A percentile compares a stretch with the other conserved stretches of the same genome.
phyloP scores from a whole-genome alignment of 2,329 filamentous ascomycete genomes.

The Amphichorda felina region DNA sequence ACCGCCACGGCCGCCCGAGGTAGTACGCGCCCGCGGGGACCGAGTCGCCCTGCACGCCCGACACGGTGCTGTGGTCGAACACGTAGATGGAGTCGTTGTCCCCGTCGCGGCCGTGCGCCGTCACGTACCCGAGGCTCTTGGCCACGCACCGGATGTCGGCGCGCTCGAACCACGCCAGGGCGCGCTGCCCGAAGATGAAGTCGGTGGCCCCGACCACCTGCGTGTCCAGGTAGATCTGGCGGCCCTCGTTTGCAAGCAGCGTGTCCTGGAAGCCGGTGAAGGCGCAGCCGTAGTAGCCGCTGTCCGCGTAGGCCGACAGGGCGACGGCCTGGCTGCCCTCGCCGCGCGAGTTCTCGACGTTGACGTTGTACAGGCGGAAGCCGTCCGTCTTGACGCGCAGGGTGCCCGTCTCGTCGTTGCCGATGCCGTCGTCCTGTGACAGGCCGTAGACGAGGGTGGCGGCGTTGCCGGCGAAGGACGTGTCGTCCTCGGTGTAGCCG shows the following conservation, averaged over 20 bases:
- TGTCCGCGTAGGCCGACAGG: conserved; percentile 27
- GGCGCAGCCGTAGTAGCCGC: conserved; percentile 33
- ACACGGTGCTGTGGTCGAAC: conserved; percentile 30
- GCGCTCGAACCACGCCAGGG: conserved; percentile 30
- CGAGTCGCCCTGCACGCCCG: conserved; percentile 22
- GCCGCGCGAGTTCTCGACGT: conserved; percentile 34
- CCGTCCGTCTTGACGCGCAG: conserved; percentile 31
- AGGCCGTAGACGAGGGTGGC: conserved; percentile 36
- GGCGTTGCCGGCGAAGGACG: conserved; percentile 40
- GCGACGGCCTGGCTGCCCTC: conserved; percentile 34
- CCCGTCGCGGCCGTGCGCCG: conserved; percentile 26
- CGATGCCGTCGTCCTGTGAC: conserved; percentile 30
- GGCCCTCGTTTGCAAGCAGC: conserved; percentile 29
- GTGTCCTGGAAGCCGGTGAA: conserved; percentile 39
- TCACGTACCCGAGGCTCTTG: conserved; percentile 22
- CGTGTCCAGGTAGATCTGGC: conserved; percentile 32
- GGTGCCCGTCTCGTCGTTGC: conserved; percentile 40
- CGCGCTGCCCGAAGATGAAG: conserved; percentile 34
- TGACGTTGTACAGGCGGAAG: conserved; percentile 52
- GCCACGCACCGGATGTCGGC: conserved; percentile 25
- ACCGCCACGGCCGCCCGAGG: conserved; percentile 35
- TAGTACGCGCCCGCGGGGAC: conserved; percentile 28
- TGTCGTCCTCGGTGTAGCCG: conserved; percentile 43
- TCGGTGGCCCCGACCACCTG: conserved; percentile 36
- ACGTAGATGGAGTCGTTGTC: conserved; percentile 29